Conservation (phyloP, 2,329 filamentous ascomycete species). For the Parastagonospora nodorum region DNA sequence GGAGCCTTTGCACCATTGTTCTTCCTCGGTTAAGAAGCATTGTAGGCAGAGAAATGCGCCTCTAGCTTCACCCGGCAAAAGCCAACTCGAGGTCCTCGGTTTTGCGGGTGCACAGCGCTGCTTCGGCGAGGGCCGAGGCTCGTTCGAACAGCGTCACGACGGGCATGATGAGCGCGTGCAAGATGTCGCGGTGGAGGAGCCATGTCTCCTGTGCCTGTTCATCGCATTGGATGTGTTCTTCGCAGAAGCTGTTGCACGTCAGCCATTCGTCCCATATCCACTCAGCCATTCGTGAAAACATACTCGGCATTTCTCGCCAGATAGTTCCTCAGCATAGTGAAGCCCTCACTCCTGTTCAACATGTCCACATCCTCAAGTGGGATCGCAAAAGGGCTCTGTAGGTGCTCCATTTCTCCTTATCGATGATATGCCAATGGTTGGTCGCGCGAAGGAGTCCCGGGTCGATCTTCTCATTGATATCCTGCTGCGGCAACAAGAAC, state of each 20-base stretch:
- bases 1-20: slow-evolving; percentile 61
- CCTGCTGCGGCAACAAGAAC: neutral
- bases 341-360: slow-evolving; percentile 49
- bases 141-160: slow-evolving; percentile 61
- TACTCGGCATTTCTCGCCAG: slow-evolving; percentile 49
- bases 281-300: slow-evolving; percentile 20
- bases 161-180: slow-evolving; percentile 64
- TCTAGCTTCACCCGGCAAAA: slow-evolving; percentile 61
- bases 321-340: slow-evolving; percentile 50
- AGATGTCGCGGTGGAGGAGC: slow-evolving; percentile 62
- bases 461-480: slow-evolving; percentile 15
- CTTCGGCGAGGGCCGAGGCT: slow-evolving; percentile 58
- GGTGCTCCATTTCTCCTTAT: slow-evolving; percentile 10
- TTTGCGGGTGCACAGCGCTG: slow-evolving; percentile 54
- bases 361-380: slow-evolving; percentile 48
- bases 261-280: no score
- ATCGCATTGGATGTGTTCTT: slow-evolving; percentile 44
- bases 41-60: slow-evolving; percentile 64
- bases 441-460: slow-evolving; percentile 6
- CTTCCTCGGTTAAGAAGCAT: slow-evolving; percentile 62
- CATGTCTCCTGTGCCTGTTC: slow-evolving; percentile 45
- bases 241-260: slow-evolving; percentile 48
- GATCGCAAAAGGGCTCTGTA: slow-evolving; percentile 50
- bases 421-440: slow-evolving; percentile 3
- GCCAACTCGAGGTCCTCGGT: slow-evolving; percentile 61